phyloP scores from a whole-genome alignment of 2,329 filamentous ascomycete genomes.

The Ophiosphaerella narmari region DNA sequence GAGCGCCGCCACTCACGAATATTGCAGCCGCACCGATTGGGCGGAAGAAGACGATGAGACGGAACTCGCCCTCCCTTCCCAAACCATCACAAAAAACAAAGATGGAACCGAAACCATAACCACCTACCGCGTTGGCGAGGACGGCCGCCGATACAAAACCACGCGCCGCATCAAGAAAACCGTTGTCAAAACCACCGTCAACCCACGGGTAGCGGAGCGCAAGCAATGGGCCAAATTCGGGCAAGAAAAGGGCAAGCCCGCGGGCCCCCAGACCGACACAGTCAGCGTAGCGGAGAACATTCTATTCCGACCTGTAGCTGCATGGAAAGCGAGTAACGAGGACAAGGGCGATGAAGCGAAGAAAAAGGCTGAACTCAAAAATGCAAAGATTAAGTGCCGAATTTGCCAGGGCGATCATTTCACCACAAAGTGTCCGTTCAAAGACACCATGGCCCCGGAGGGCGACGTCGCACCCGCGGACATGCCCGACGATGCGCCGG shows the following conservation, averaged over 20 bases:
- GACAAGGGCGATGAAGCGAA: constrained; percentile 75
- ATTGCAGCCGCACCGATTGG: constrained; percentile 75
- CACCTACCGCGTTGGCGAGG: constrained; percentile 86
- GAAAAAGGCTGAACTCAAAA: constrained; percentile 76
- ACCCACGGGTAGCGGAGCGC: constrained; percentile 94
- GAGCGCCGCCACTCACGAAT: constrained; percentile 8
- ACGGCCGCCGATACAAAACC: constrained; percentile 95
- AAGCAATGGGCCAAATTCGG: constrained; percentile 95
- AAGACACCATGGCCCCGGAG: constrained; percentile 96
- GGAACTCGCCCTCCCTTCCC: constrained; percentile 80
- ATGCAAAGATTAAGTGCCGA: constrained; percentile 99
- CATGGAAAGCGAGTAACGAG: constrained; percentile 89
- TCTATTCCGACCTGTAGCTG: constrained; percentile 87
- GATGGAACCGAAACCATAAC: constrained; percentile 97
- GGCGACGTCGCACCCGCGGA: constrained; percentile 54
- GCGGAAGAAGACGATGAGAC: constrained; percentile 86
- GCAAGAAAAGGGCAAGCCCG: constrained; percentile 78
- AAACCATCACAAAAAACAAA: constrained; percentile 93
- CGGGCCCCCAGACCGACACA: constrained; percentile 84
- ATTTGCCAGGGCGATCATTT: constrained; percentile 99
- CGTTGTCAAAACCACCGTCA: constrained; percentile 89
- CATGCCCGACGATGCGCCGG: constrained; percentile 53
- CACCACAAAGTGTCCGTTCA: constrained; percentile 98
- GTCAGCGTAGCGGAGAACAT: constrained; percentile 98
- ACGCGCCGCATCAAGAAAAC: constrained; percentile 94